Evolutionary conservation across 2,329 filamentous ascomycete genomes (phyloP).

Genomic region (Plenodomus lindquistii): DNA sequence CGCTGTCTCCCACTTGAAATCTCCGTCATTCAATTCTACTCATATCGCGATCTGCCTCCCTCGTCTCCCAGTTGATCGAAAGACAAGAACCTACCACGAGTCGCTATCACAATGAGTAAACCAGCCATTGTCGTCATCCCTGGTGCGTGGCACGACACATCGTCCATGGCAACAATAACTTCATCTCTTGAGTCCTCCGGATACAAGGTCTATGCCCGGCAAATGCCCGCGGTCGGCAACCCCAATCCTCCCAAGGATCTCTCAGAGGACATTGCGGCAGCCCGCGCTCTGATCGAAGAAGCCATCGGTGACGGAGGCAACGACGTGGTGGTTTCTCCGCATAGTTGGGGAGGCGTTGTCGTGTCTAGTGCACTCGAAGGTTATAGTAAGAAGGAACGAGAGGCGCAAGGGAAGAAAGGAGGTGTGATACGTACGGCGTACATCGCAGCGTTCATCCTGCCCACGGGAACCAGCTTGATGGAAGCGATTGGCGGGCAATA

Average conservation of each 20-base stretch:
- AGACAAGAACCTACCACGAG: too few relatives aligned
- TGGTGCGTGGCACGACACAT: constrained; percentile 45
- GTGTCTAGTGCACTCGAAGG: constrained; percentile 43
- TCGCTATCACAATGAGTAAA: constrained; percentile 26
- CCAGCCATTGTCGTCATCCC: constrained; percentile 44
- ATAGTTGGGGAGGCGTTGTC: constrained; percentile 52
- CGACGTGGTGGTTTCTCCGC: constrained; percentile 49
- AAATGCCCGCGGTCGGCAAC: constrained; percentile 34
- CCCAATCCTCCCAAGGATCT: constrained; percentile 32
- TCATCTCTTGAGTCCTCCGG: constrained; percentile 32
- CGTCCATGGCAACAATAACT: constrained; percentile 28
- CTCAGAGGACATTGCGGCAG: constrained; percentile 38
- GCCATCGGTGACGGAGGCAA: constrained; percentile 45
- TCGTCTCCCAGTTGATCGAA: too few relatives aligned
- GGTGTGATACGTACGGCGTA: constrained; percentile 44
- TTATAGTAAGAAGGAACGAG: constrained; percentile 39
- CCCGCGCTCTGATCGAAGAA: constrained; percentile 36
- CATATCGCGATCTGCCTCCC: neutral
- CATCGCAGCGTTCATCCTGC: constrained; percentile 44
- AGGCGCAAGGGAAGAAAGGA: constrained; percentile 42
- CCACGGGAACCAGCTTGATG: constrained; percentile 38
- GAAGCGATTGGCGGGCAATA: constrained; percentile 28
- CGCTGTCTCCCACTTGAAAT: too few relatives aligned
- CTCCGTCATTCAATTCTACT: too few relatives aligned
- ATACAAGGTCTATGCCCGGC: constrained; percentile 33